Conservation (phyloP, 2,329 filamentous ascomycete species). For the Phaeosphaeriaceae sp. region DNA sequence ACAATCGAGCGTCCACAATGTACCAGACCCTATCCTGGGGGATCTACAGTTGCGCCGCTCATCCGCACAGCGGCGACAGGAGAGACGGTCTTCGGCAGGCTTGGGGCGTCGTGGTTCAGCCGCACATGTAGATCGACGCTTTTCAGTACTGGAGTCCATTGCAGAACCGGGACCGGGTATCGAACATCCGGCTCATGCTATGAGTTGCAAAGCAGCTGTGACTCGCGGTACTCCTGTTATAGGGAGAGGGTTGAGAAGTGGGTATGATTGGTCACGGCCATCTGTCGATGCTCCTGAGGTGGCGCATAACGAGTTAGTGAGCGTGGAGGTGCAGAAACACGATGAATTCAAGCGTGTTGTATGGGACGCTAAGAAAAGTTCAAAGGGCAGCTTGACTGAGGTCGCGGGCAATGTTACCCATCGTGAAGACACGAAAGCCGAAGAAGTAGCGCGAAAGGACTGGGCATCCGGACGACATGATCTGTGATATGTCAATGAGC, state of each 20-base stretch:
- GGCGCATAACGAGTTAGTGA: background rate
- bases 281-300: background rate
- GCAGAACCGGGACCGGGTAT: conserved; percentile 7
- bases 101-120: conserved; percentile 9
- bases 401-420: background rate
- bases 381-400: background rate
- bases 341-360: background rate
- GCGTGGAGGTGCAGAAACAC: background rate
- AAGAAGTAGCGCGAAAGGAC: background rate
- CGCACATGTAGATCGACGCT: conserved; percentile 3
- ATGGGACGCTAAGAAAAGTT: background rate
- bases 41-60: background rate
- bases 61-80: conserved; percentile 5
- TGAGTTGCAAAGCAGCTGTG: background rate
- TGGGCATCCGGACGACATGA: background rate
- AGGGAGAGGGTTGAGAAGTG: background rate
- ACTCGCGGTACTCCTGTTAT: background rate
- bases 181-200: background rate
- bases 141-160: conserved; percentile 17
- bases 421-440: background rate
- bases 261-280: conserved; percentile 14
- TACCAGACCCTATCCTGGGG: background rate
- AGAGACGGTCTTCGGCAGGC: conserved; percentile 15
- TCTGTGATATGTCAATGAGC: background rate
- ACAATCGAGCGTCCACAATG: background rate